Evolutionary conservation across 805 yeast species (phyloP), one percentile per base, ranked within the genome.

Genomic region (Wickerhamiella musiphila): DNA sequence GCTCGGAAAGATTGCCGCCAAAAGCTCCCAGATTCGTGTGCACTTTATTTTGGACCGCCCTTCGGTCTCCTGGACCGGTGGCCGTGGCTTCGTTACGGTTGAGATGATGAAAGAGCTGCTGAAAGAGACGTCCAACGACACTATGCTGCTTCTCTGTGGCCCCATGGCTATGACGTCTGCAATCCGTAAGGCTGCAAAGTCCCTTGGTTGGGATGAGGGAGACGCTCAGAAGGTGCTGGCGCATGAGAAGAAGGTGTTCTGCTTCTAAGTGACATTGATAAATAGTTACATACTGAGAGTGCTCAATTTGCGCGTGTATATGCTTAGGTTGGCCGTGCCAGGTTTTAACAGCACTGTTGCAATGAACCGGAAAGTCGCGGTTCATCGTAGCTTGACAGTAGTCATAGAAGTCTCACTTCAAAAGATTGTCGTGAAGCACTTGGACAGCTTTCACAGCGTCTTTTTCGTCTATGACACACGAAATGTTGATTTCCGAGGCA

Each of bases 401-500:
- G 18, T 13, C 18, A 8, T 16, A 5, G 13, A 6, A 17, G 5
- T 13, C 20, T 14, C 18, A 35, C 32, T 20, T n/a, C 42, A 86
- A 57, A 39, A 86, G 56, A 37, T 69, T 72, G 27, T 74, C 76
- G 51, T 90, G 98, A 36, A 90, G 72, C 4, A 83, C 76, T 50
- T 73, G 73, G 43, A 90, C 63, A 4, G 96, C 96, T 52, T 78
- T 78, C 19, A 81, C 58, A 10, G 92, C 73, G 49, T 90, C 90
- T 35, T 60, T 58, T 43, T 78, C 82, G 41, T 78, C 78, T 39
- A 90, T 82, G 33, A 90, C 98, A 42, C 95, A 92, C 21, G 93
- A 78, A 33, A 90, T 90, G 54, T 90, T 90, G 49, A 90, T 90
- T 58, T 90, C 98, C 49, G 86, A 86, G 13, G 96, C 94, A 47